These are phyloP conservation scores for Peziza echinospora DNA, from an alignment of 495 filamentous ascomycete species.

Conservation along the genomic window DNA sequence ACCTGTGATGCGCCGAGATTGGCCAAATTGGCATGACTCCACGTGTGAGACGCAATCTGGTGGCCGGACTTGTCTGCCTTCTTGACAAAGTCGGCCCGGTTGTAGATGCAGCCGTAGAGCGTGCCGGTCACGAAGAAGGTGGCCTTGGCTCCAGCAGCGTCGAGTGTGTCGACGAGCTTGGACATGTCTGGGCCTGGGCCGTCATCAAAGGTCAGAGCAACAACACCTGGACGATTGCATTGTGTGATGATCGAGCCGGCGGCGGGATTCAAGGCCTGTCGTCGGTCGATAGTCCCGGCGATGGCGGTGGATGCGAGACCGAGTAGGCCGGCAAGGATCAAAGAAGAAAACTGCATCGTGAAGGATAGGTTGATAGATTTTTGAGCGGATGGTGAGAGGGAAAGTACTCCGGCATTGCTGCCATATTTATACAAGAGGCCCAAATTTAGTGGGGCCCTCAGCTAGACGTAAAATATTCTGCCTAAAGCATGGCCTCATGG, in stretches of 20 bases:
- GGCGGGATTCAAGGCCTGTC: neutral
- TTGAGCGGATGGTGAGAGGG: no score
- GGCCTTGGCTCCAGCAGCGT: conserved; percentile 23
- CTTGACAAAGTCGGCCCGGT: conserved; percentile 26
- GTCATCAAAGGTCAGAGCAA: conserved; percentile 6
- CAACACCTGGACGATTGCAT: neutral
- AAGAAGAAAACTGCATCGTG: no score
- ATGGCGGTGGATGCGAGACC: no score
- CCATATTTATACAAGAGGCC: no score
- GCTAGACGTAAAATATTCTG: no score
- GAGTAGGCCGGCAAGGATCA: no score
- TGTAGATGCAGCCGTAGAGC: conserved; percentile 35
- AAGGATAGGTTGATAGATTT: no score
- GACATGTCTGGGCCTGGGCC: conserved; percentile 12
- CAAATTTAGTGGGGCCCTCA: no score
- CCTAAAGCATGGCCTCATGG: no score
- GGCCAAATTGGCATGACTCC: conserved; percentile 29
- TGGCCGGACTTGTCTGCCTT: conserved; percentile 29
- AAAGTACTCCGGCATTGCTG: conserved; percentile 1
- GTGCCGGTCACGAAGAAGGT: conserved; percentile 37
- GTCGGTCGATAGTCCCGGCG: no score
- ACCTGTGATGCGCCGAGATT: conserved; percentile 23
- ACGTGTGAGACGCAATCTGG: conserved; percentile 31
- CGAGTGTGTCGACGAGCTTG: conserved; percentile 11
- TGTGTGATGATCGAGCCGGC: neutral